Evolutionary conservation across 805 yeast genomes (phyloP).

Genomic region (Tetrapisispora fleetii): DNA sequence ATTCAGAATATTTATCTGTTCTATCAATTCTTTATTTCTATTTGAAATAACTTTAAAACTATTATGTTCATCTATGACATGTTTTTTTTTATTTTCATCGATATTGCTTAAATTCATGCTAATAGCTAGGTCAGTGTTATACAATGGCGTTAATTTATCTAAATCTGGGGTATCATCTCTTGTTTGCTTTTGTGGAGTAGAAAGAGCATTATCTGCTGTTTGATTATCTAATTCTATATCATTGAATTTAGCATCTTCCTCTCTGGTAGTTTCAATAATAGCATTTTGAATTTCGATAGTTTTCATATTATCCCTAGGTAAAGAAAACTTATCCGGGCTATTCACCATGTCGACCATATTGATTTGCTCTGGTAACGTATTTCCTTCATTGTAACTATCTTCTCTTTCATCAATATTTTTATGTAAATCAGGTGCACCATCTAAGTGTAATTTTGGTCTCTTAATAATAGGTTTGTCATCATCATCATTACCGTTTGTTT

Average conservation of each 20-base stretch:
- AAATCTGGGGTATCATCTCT: conserved; percentile 5
- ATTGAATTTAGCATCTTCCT: background rate
- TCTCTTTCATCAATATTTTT: conserved; percentile 2
- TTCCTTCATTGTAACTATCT: background rate
- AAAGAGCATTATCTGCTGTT: background rate
- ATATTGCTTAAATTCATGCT: conserved; percentile 6
- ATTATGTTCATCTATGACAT: conserved; percentile 3
- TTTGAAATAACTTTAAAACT: conserved; percentile 8
- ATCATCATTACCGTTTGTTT: conserved; percentile 1
- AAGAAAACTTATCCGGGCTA: conserved; percentile 3
- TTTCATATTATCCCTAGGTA: background rate
- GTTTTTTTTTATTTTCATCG: conserved; percentile 13
- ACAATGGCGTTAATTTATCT: conserved; percentile 18
- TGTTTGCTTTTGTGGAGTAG: background rate
- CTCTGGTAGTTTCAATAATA: background rate
- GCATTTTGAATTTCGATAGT: conserved; percentile 4
- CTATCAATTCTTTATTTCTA: conserved; percentile 17
- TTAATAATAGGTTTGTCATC: conserved; percentile 9
- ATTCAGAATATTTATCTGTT: conserved; percentile 14
- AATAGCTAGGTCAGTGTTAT: conserved; percentile 2
- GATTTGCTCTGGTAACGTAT: conserved; percentile 20
- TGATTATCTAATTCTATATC: background rate
- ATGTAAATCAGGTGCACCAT: conserved; percentile 13
- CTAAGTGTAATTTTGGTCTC: conserved; percentile 12
- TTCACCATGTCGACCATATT: conserved; percentile 16